phyloP scores from a whole-genome alignment of 148 eudicot species.

The Silene conica region DNA sequence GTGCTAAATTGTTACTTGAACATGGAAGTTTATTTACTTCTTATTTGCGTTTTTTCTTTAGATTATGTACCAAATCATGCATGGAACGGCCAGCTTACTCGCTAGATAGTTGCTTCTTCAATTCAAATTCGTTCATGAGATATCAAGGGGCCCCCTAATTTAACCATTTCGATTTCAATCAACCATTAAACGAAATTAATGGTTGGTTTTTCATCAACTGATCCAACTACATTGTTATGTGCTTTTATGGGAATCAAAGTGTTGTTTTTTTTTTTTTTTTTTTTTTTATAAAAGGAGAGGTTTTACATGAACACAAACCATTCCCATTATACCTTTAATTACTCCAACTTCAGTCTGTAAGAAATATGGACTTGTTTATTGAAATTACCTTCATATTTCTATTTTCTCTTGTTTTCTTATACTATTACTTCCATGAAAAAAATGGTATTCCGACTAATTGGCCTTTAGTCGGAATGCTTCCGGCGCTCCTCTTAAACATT shows the following conservation, averaged over 20 bases:
- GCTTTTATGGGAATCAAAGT: not conserved
- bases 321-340: not conserved
- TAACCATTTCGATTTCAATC: too few relatives aligned
- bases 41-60: too few relatives aligned
- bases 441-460: constrained; percentile 30
- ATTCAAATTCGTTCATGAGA: too few relatives aligned
- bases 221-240: not conserved
- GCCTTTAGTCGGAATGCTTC: constrained; percentile 59
- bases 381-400: constrained; percentile 7
- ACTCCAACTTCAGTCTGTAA: not conserved
- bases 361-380: not conserved
- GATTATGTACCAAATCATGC: too few relatives aligned
- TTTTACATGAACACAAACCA: not conserved
- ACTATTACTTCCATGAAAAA: constrained; percentile 16
- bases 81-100: too few relatives aligned
- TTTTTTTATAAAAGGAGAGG: not conserved
- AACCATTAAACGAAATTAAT: too few relatives aligned
- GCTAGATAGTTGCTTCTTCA: too few relatives aligned
- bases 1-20: too few relatives aligned
- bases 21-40: too few relatives aligned
- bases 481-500: constrained; percentile 26
- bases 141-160: too few relatives aligned
- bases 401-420: not conserved
- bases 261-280: too few relatives aligned
- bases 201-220: too few relatives aligned